These are phyloP conservation scores for Echium plantagineum DNA, from an alignment of 257 asterid genomes.

Conservation along the genomic window DNA sequence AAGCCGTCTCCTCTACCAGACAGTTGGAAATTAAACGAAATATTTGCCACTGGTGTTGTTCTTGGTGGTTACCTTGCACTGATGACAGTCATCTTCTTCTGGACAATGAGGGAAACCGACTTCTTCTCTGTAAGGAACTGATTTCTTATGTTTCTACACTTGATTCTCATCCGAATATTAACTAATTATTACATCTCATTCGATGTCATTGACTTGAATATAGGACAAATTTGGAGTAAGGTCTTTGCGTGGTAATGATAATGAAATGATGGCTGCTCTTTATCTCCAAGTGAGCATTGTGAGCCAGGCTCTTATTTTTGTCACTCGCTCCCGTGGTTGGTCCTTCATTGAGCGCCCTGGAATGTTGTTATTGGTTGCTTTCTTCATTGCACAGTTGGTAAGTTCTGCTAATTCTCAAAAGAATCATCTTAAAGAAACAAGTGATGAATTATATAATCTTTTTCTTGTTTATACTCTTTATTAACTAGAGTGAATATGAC, in stretches of 20 bases:
- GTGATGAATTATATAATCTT: neutral
- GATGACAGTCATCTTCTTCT: slow-evolving; percentile 91
- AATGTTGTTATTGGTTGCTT: slow-evolving; percentile 47
- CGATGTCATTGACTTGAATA: neutral
- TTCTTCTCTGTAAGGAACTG: slow-evolving; percentile 59
- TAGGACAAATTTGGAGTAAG: slow-evolving; percentile 80
- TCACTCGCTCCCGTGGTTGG: slow-evolving; percentile 89
- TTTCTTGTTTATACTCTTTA: neutral
- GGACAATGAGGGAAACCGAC: slow-evolving; percentile 54
- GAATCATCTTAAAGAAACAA: neutral
- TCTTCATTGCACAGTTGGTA: slow-evolving; percentile 84
- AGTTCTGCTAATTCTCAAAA: slow-evolving; percentile 3
- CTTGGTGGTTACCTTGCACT: slow-evolving; percentile 88
- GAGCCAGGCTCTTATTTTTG: slow-evolving; percentile 92
- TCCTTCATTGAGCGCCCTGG: slow-evolving; percentile 87
- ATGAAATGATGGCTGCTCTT: slow-evolving; percentile 80
- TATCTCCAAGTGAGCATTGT: slow-evolving; percentile 96
- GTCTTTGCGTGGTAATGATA: slow-evolving; percentile 31
- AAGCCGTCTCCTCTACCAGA: slow-evolving; percentile 96
- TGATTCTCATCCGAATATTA: neutral
- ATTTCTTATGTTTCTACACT: neutral
- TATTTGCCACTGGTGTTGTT: slow-evolving; percentile 79
- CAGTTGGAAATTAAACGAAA: slow-evolving; percentile 93
- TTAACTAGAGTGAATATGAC: neutral
- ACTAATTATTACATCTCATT: neutral